Percentiles rank a stretch among this genome's conserved stretches.
These are phyloP conservation scores for Chlorella vulgaris DNA, from an alignment of 139 green algal genomes.

Conservation along the genomic window DNA sequence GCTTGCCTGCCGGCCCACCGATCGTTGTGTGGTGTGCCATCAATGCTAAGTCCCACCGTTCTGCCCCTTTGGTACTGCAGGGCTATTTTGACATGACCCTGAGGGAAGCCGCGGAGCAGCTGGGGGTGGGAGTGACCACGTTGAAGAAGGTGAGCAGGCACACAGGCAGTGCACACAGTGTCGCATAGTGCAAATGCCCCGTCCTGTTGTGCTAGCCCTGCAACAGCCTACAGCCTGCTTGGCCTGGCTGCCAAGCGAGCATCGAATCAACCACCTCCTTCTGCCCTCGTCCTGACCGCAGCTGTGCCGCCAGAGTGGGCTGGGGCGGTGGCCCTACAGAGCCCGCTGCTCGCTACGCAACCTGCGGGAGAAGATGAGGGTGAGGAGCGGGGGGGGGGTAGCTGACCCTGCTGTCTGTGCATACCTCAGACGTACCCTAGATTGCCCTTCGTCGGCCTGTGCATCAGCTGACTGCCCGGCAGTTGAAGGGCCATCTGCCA, in stretches of 20 bases:
- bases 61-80: too few species aligned
- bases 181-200: too few species aligned
- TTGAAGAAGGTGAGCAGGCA: constrained; percentile 35
- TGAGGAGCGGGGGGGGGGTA: background rate
- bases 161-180: too few species aligned
- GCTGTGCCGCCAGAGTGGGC: constrained; percentile 31
- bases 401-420: background rate
- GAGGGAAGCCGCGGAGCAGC: constrained; percentile 12
- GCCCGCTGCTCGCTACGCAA: constrained; percentile 28
- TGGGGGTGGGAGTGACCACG: constrained; percentile 34
- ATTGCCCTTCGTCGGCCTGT: too few species aligned
- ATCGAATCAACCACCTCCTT: too few species aligned
- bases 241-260: background rate
- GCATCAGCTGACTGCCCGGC: too few species aligned
- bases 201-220: background rate
- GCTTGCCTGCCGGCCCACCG: too few species aligned
- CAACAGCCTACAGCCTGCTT: background rate
- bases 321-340: constrained; percentile 24
- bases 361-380: constrained; percentile 24
- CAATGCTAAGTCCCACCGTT: too few species aligned
- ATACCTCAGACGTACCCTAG: too few species aligned
- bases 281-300: background rate
- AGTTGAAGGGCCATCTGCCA: background rate
- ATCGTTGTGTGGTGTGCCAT: too few species aligned
- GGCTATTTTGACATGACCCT: constrained; percentile 31